Evolutionary conservation across 768 basidiomycete species (phyloP).

Genomic region (Pleurotus pulmonarius): DNA sequence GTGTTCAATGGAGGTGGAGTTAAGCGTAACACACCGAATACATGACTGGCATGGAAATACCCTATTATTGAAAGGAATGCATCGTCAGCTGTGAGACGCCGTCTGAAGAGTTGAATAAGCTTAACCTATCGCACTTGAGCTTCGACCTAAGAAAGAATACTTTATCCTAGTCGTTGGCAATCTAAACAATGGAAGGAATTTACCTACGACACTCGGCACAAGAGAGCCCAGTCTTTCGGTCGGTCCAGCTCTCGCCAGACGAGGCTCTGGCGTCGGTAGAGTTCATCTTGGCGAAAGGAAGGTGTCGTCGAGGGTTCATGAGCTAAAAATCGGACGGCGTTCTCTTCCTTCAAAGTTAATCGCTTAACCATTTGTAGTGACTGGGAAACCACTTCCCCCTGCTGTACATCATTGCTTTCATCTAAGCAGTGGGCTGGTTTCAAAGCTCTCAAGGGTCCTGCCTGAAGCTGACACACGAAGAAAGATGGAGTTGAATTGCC

Average conservation of each 20-base stretch:
- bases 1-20: not conserved
- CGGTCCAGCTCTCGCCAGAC: not conserved
- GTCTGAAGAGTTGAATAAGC: not conserved
- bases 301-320: not conserved
- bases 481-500: not conserved
- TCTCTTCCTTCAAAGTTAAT: not conserved
- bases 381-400: too few relatives aligned
- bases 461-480: not conserved
- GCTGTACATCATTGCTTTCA: not conserved
- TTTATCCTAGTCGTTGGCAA: not conserved
- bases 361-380: not conserved
- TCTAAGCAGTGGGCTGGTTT: not conserved
- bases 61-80: constrained; percentile 25
- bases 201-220: constrained; percentile 54
- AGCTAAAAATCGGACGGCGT: not conserved
- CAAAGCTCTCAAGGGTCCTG: too few relatives aligned
- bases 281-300: not conserved
- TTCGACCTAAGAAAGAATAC: constrained; percentile 35
- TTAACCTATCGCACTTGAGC: constrained; percentile 48
- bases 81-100: not conserved
- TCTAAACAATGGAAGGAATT: constrained; percentile 3
- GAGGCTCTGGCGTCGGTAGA: not conserved
- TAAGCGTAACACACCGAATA: constrained; percentile 24
- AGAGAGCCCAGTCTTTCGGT: constrained; percentile 27
- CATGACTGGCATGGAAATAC: constrained; percentile 55